Percentiles rank a stretch among this genome's conserved stretches.
These are phyloP conservation scores for Gloeophyllum trabeum DNA, from an alignment of 768 basidiomycete genomes.

Conservation along the genomic window DNA sequence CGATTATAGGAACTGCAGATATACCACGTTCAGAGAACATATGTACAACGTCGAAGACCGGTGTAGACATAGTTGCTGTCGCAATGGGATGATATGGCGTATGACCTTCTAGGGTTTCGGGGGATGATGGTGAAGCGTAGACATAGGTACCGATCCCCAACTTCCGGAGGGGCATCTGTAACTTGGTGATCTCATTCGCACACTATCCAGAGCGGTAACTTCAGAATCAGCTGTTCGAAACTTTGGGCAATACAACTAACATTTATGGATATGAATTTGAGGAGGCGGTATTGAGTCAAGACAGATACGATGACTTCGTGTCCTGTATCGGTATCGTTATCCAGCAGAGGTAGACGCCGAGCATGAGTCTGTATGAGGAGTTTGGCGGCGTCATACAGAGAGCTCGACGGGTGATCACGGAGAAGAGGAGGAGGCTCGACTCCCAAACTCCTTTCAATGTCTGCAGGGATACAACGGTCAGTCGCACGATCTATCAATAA, in stretches of 20 bases:
- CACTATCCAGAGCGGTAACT: conserved; percentile 40
- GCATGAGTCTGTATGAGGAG: conserved; percentile 93
- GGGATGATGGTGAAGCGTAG: conserved; percentile 28
- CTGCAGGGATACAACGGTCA: conserved; percentile 32
- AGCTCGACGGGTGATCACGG: conserved; percentile 77
- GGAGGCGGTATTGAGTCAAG: conserved; percentile 91
- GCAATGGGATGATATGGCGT: conserved; percentile 86
- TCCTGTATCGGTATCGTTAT: conserved; percentile 85
- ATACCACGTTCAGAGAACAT: conserved; percentile 96
- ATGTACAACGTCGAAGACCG: conserved; percentile 96
- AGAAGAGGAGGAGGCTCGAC: conserved; percentile 89
- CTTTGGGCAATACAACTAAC: conserved; percentile 30
- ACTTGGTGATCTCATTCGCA: conserved; percentile 68
- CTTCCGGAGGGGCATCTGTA: conserved; percentile 71
- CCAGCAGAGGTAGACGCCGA: conserved; percentile 86
- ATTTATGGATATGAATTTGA: conserved; percentile 98
- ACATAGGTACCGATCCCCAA: conserved; percentile 95
- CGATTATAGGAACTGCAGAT: conserved; percentile 93
- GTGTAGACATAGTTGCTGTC: conserved; percentile 82
- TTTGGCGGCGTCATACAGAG: conserved; percentile 84
- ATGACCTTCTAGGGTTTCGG: conserved; percentile 35
- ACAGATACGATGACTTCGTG: conserved; percentile 95
- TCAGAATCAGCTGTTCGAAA: not conserved
- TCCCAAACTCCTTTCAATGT: conserved; percentile 86
- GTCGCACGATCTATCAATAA: conserved; percentile 5